Evolutionary conservation across 2,329 filamentous ascomycete genomes (phyloP).

Genomic region (Furcasterigmium sp.): DNA sequence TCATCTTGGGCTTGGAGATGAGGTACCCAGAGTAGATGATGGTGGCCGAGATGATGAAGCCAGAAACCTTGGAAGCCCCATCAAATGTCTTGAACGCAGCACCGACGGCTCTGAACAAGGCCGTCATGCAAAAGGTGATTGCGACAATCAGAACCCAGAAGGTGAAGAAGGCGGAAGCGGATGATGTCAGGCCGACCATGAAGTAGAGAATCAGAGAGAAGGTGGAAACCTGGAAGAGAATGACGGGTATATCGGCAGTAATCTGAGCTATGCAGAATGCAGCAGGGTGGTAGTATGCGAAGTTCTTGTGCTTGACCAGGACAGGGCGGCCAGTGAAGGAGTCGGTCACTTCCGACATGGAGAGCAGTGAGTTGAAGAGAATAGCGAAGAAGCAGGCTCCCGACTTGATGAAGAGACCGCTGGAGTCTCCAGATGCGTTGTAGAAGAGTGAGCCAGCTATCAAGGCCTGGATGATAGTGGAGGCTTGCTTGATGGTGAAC

Average conservation of each 20-base stretch:
- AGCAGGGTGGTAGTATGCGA: constrained; percentile 53
- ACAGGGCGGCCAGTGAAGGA: constrained; percentile 57
- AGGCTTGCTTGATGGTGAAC: constrained; percentile 56
- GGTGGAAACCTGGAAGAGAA: constrained; percentile 50
- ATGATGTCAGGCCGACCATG: constrained; percentile 51
- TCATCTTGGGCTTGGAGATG: constrained; percentile 57
- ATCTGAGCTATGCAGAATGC: constrained; percentile 55
- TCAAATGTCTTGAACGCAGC: constrained; percentile 53
- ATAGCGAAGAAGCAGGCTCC: constrained; percentile 62
- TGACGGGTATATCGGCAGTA: constrained; percentile 47
- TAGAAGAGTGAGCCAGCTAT: constrained; percentile 66
- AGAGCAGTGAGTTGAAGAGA: constrained; percentile 55
- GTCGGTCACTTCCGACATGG: constrained; percentile 62
- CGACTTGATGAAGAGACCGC: constrained; percentile 58
- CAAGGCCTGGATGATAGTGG: constrained; percentile 53
- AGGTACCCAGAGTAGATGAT: constrained; percentile 62
- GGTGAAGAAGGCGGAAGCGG: constrained; percentile 54
- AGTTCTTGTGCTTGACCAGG: constrained; percentile 52
- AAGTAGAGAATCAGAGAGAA: constrained; percentile 60
- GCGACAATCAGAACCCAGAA: constrained; percentile 50
- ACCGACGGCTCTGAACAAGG: constrained; percentile 50
- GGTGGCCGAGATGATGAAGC: constrained; percentile 41
- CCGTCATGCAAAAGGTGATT: constrained; percentile 52
- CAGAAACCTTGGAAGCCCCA: constrained; percentile 52
- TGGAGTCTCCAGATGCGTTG: constrained; percentile 50